Base-by-base conservation (phyloP, 1,139 yeast species). In the Lodderomyces jiufengensis region DNA sequence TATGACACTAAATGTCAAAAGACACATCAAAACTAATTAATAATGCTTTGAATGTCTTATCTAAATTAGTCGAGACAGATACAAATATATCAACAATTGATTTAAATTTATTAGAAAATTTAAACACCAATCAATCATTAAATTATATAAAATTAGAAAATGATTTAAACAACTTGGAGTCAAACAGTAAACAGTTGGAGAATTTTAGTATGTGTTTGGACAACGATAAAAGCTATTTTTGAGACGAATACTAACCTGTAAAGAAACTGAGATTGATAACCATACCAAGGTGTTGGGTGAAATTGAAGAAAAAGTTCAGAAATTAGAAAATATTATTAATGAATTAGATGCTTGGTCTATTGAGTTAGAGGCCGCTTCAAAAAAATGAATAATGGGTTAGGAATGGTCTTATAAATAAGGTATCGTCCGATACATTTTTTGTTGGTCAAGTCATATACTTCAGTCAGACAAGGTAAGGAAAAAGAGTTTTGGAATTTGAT, bases 291-390 rank as follows among this genome's bases (percentile, higher is more conserved):
- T 63, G 22, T 47, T 80, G 18, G 63, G 59, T 12, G 52, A 52
- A 1, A 58, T 80, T 3, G 87, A 78, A 36, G 33, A 49, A 2
- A 68, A 70, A 33, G 70, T 78, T 2, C 61, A 55, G 9, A 59
- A 63, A 27, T 51, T 83, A 36, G 77, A 73, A 34, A 50, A 48
- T 0, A 48, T 82, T 4, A 67, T 73, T 1, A 50, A 55, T 5
- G 88, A 84, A 45, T 54, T 84, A 34, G 84, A 80, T 41, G 66
- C 62, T 37, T 82, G 84, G 80, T 67, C 84, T 1, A 55, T 61
- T 18, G 83, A 78, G 41, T 49, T 78, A 31, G 76, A 40, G 31
- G 21, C 31, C 5, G 31, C 29, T 9, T 18, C 22, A 16, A 31
- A 31, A 15, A 20, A 16, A 20, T 18, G 20, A 18, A 18, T 18